A percentile compares a stretch with the other conserved stretches of the same genome.
Evolutionary conservation across 164 flowering plant genomes (phyloP).

Genomic region (Hamamelis virginiana): DNA sequence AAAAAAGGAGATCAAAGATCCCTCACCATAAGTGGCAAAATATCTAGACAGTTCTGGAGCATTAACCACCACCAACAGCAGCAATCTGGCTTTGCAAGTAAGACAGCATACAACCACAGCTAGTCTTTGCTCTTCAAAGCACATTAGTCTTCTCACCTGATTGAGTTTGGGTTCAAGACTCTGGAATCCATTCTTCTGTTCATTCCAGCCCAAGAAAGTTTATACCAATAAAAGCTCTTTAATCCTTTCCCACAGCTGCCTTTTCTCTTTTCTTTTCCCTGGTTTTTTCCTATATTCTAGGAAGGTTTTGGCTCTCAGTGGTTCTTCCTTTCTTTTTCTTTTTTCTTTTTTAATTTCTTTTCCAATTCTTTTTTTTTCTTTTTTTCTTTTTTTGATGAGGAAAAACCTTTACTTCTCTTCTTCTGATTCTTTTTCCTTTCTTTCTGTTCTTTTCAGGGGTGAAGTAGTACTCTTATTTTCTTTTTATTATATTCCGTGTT

Average conservation of each 20-base stretch:
- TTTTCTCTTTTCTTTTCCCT: background rate
- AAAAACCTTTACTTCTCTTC: no score
- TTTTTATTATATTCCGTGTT: no score
- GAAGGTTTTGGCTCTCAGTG: background rate
- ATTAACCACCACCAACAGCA: constrained; percentile 16
- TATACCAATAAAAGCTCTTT: background rate
- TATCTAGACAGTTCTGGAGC: constrained; percentile 10
- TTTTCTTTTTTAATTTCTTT: no score
- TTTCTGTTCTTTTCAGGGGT: no score
- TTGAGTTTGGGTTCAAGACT: constrained; percentile 3
- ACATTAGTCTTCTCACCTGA: constrained; percentile 6
- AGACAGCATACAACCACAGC: constrained; percentile 7
- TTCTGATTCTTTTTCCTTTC: no score
- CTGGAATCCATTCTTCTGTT: constrained; percentile 8
- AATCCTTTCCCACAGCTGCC: background rate
- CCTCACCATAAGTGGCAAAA: constrained; percentile 28
- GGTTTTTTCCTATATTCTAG: background rate
- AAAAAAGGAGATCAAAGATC: constrained; percentile 28
- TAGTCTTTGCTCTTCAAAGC: constrained; percentile 15
- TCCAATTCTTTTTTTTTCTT: background rate
- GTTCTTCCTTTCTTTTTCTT: background rate
- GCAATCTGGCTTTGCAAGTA: constrained; percentile 16
- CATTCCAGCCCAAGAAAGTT: background rate
- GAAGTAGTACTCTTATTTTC: no score
- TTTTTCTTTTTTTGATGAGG: no score